Conservation (phyloP, 129 eudicot genomes). For the Artemisia annua region DNA sequence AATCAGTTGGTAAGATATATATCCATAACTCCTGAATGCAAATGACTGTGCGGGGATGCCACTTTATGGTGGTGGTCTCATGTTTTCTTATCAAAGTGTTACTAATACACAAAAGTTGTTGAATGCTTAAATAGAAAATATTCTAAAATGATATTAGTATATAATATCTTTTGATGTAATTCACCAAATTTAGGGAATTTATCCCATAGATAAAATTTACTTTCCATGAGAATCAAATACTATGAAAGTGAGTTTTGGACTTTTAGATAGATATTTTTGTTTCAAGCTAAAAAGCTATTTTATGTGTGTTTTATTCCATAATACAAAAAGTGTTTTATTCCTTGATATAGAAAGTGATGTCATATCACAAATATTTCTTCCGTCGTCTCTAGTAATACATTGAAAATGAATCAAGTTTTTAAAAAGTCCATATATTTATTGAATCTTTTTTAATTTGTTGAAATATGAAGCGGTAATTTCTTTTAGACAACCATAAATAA, state of each 20-base stretch:
- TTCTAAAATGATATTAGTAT: background rate
- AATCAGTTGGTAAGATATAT: constrained; percentile 24
- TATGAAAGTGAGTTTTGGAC: background rate
- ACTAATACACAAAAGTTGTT: too few relatives aligned
- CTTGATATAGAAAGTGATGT: too few relatives aligned
- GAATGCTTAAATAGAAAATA: too few relatives aligned
- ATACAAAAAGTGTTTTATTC: too few relatives aligned
- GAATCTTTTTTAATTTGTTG: too few relatives aligned
- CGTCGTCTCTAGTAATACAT: too few relatives aligned
- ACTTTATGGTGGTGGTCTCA: background rate
- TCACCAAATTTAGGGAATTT: constrained; percentile 21
- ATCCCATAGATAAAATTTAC: constrained; percentile 14
- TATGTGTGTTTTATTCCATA: background rate
- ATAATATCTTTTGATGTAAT: background rate
- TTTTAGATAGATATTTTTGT: background rate
- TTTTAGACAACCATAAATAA: too few relatives aligned
- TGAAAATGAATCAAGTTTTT: too few relatives aligned
- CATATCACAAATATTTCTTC: too few relatives aligned
- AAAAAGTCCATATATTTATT: too few relatives aligned
- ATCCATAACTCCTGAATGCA: constrained; percentile 9
- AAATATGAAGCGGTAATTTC: too few relatives aligned
- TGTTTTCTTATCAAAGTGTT: background rate
- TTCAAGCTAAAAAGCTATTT: background rate
- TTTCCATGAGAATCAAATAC: constrained; percentile 17
- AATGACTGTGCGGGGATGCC: constrained; percentile 26